Base-by-base conservation (phyloP, 108 stramenopile species). In the Hondaea fermentalgiana region DNA sequence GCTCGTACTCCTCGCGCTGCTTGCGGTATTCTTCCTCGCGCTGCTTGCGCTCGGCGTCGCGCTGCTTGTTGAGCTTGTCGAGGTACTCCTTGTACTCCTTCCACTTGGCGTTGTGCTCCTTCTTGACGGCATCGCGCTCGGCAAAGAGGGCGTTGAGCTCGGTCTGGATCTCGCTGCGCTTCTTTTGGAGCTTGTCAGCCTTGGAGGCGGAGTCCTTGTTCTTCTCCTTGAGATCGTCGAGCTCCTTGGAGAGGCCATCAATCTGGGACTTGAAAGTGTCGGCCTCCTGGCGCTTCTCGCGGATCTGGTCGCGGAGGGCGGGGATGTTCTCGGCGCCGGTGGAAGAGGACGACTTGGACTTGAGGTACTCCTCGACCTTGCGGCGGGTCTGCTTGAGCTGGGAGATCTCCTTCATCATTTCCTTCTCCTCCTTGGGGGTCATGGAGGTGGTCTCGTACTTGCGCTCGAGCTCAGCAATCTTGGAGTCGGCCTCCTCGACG, bases 331-430 rank as follows among this genome's bases (percentile, higher is more conserved):
- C 64, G 64, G 64, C 42, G 64, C 64, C 64, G 64, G 64, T 42
- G 42, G 64, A 69, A 8, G 64, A 4, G 42, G 64, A 69, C 35
- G 25, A 28, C 64, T 69, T 69, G 3, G 25, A 10, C 64, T 69
- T 69, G 64, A 69, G 42, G 42, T 42, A 69, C 64, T 69, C 64
- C 64, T 69, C 64, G 64, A 69, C 64, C 64, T 69, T 69, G 64
- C 64, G 64, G 64, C 64, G 96, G 88, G 95, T 95, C 35, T 92
- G 91, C 72, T 94, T 91, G 57, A 90, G 87, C 42, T 92, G 88
- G 59, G 96, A 96, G 55, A 98, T 96, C 91, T 98, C 97, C 93
- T 97, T 97, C 91, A 98, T 95, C 60, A 98, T 91, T 89, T 94
- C 95, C 95, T 98, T 98, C 91, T 98, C 98, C 64, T 98, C 98